Percentiles rank a stretch among this genome's conserved stretches.
Conservation (phyloP, 768 basidiomycete genomes). For the Saitozyma sp. region DNA sequence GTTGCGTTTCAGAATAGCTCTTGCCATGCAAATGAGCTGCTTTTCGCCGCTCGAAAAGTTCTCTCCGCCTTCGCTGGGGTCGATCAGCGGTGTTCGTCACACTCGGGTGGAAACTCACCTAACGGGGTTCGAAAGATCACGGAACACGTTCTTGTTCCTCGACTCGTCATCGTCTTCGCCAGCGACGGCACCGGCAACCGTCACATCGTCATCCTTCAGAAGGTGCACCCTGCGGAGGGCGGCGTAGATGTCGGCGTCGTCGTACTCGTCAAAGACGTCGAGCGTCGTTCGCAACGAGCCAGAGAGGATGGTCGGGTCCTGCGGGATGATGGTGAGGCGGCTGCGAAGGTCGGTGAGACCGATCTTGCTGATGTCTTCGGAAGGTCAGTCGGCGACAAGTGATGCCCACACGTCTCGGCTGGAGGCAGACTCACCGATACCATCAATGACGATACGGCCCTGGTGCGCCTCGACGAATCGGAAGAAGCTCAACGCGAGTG, state of each 20-base stretch:
- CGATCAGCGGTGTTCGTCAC: too few relatives aligned
- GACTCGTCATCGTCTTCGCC: conserved; percentile 29
- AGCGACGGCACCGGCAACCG: not conserved
- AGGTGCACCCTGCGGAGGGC: conserved; percentile 52
- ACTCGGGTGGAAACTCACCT: too few relatives aligned
- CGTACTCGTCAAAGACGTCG: conserved; percentile 82
- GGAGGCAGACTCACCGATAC: conserved; percentile 50
- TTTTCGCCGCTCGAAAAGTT: conserved; percentile 77
- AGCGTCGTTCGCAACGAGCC: conserved; percentile 77
- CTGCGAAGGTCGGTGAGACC: conserved; percentile 80
- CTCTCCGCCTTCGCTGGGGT: conserved; percentile 68
- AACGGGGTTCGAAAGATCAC: conserved; percentile 43
- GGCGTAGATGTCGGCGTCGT: conserved; percentile 69
- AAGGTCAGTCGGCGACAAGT: conserved; percentile 1
- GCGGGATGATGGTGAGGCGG: conserved; percentile 65
- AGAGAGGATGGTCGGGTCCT: conserved; percentile 86
- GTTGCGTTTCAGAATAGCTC: conserved; percentile 76
- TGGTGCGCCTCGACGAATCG: conserved; percentile 82
- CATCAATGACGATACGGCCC: conserved; percentile 74
- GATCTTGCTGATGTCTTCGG: conserved; percentile 67
- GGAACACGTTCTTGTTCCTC: conserved; percentile 50
- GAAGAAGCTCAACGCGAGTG: conserved; percentile 75
- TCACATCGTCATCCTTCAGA: conserved; percentile 35
- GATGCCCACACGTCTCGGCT: not conserved
- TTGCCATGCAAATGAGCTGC: conserved; percentile 84